phyloP scores from a whole-genome alignment of 1,139 yeast species.

The Yamadazyma membranifaciens region DNA sequence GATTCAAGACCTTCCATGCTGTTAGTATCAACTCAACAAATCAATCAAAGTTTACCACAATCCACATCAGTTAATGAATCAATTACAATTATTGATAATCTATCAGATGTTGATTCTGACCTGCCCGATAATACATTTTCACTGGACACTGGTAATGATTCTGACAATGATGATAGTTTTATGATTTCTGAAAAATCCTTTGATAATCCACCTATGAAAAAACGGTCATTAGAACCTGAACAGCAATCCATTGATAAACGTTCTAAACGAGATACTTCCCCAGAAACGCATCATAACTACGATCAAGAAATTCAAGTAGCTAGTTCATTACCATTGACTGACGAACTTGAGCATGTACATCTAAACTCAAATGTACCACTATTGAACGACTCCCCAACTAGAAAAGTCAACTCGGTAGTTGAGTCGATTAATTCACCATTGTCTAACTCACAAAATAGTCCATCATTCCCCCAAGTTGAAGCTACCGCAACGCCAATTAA shows the following conservation, averaged over 20 bases:
- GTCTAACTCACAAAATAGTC: background rate
- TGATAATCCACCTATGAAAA: background rate
- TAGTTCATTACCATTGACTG: background rate
- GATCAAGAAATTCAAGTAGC: constrained; percentile 1
- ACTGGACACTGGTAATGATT: constrained; percentile 13
- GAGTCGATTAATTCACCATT: too few species aligned
- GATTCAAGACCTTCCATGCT: too few species aligned
- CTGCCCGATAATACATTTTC: constrained; percentile 13
- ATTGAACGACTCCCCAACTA: too few species aligned
- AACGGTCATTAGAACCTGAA: background rate
- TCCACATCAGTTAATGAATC: background rate
- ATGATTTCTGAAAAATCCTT: constrained; percentile 4
- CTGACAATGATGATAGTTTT: constrained; percentile 10
- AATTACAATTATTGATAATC: background rate
- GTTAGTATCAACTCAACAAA: background rate
- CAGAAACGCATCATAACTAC: background rate
- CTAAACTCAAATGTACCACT: too few species aligned
- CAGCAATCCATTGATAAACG: background rate
- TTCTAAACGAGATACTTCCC: background rate
- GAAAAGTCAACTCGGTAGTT: too few species aligned
- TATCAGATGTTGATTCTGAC: constrained; percentile 10
- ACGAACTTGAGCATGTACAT: too few species aligned
- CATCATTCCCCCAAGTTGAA: background rate
- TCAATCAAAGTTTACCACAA: background rate
- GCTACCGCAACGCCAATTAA: background rate